phyloP scores from a whole-genome alignment of 345 rosid genomes.

The Cardamine chenopodiifolia region DNA sequence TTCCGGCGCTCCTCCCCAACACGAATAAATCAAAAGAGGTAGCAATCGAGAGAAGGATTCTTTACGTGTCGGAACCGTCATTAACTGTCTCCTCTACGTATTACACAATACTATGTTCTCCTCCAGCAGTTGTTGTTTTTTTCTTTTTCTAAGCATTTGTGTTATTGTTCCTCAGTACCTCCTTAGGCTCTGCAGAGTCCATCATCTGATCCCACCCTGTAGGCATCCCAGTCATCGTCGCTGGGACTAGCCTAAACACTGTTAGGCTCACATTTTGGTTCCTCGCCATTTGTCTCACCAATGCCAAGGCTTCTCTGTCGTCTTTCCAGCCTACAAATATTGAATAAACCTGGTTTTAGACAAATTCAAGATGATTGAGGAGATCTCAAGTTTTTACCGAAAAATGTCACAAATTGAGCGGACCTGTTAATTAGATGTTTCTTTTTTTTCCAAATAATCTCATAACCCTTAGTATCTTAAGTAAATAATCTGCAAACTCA shows the following conservation, averaged over 20 bases:
- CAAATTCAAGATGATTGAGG: conserved; percentile 16
- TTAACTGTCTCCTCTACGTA: conserved; percentile 43
- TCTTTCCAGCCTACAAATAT: conserved; percentile 67
- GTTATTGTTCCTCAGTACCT: conserved; percentile 25
- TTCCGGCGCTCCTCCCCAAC: conserved; percentile 51
- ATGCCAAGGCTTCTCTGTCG: conserved; percentile 62
- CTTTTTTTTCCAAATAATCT: neutral
- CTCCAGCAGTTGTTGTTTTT: too few species aligned
- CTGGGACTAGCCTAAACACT: conserved; percentile 38
- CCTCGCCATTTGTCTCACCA: conserved; percentile 53
- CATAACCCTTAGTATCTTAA: neutral
- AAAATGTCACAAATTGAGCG: neutral
- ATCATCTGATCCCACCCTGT: conserved; percentile 48
- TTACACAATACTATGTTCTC: neutral
- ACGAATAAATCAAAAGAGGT: conserved; percentile 50
- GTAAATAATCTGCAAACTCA: neutral
- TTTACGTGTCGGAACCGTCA: conserved; percentile 48
- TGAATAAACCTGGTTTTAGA: conserved; percentile 32
- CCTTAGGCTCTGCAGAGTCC: conserved; percentile 42
- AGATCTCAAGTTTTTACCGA: neutral
- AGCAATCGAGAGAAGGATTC: conserved; percentile 42
- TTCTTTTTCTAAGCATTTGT: too few species aligned
- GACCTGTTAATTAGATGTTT: neutral
- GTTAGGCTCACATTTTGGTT: conserved; percentile 41
- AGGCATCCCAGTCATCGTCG: neutral